Evolutionary conservation across 2,329 filamentous ascomycete genomes (phyloP).

Genomic region (Calonectria naviculata): DNA sequence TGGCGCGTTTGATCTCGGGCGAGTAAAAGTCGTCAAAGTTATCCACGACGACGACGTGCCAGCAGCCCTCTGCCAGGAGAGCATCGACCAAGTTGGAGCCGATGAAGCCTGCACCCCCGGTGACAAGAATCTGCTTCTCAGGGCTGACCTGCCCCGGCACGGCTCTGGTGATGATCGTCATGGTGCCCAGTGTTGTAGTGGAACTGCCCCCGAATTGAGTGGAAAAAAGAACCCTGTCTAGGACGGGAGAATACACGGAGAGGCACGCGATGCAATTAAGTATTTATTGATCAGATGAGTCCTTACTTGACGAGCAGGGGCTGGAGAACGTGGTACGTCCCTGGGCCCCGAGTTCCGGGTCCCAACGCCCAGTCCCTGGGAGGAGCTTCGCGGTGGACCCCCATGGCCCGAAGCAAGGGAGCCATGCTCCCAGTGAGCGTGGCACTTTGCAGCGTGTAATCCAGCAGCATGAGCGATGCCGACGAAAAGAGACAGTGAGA

Average conservation of each 20-base stretch:
- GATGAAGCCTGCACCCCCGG: conserved; percentile 40
- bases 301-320: too few species aligned
- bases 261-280: too few species aligned
- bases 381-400: too few species aligned
- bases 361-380: too few species aligned
- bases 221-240: neutral
- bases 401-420: too few species aligned
- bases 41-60: conserved; percentile 35
- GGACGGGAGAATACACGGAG: too few species aligned
- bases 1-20: conserved; percentile 34
- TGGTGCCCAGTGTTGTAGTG: neutral
- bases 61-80: conserved; percentile 32
- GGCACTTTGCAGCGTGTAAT: too few species aligned
- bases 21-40: conserved; percentile 39
- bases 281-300: too few species aligned
- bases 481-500: neutral
- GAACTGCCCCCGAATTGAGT: neutral
- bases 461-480: too few species aligned
- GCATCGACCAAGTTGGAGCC: conserved; percentile 37
- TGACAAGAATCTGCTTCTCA: conserved; percentile 31
- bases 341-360: too few species aligned
- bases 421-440: too few species aligned
- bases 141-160: neutral
- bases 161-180: neutral
- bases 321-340: too few species aligned